These are phyloP conservation scores for Paecilomyces sp. DNA, from an alignment of 2,329 filamentous ascomycete genomes.

Conservation along the genomic window DNA sequence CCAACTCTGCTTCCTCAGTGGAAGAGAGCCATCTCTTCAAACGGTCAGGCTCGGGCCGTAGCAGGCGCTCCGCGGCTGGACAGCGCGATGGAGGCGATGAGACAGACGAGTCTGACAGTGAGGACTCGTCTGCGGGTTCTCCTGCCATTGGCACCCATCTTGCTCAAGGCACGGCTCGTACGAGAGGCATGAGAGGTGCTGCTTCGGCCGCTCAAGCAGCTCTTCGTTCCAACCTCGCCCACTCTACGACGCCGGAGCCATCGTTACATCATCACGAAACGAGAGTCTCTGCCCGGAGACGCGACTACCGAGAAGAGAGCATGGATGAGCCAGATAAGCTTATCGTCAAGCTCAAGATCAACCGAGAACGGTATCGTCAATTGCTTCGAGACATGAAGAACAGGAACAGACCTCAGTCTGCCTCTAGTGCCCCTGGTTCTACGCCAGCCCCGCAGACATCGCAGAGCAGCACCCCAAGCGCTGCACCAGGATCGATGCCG, in stretches of 20 bases:
- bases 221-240: slow-evolving; percentile 65
- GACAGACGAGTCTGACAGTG: slow-evolving; percentile 86
- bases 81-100: slow-evolving; percentile 60
- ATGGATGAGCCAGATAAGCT: slow-evolving; percentile 63
- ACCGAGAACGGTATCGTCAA: slow-evolving; percentile 63
- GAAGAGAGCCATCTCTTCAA: slow-evolving; percentile 88
- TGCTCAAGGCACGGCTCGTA: slow-evolving; percentile 67
- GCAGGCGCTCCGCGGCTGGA: slow-evolving; percentile 50
- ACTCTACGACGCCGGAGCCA: slow-evolving; percentile 84
- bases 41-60: slow-evolving; percentile 56
- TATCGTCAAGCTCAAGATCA: slow-evolving; percentile 68
- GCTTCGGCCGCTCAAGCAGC: slow-evolving; percentile 80
- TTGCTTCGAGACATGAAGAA: slow-evolving; percentile 51
- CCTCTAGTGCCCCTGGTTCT: slow-evolving; percentile 31
- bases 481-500: slow-evolving; percentile 49
- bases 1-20: slow-evolving; percentile 70
- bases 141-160: slow-evolving; percentile 66
- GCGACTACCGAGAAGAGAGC: slow-evolving; percentile 70
- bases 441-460: slow-evolving; percentile 39
- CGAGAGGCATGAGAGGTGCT: slow-evolving; percentile 80
- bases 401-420: slow-evolving; percentile 27
- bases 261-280: slow-evolving; percentile 64
- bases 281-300: slow-evolving; percentile 56
- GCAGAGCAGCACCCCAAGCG: slow-evolving; percentile 40
- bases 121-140: slow-evolving; percentile 81